Evolutionary conservation across 2,329 filamentous ascomycete genomes (phyloP), one percentile per base, ranked within the genome.

Genomic region (Colletotrichum sp.): DNA sequence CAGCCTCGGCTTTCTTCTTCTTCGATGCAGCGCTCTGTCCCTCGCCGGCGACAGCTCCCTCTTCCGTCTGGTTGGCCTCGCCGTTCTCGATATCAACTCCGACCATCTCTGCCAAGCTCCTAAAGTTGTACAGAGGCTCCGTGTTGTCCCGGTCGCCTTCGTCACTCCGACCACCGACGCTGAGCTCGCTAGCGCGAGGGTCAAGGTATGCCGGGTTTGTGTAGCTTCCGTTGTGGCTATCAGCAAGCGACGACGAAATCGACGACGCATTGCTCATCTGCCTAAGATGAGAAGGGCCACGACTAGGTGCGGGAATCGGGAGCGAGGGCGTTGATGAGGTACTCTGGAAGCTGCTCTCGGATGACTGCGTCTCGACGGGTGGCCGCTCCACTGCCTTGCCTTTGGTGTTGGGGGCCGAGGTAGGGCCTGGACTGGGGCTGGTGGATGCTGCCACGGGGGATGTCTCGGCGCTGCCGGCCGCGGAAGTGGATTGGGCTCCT

Each of bases 51-150:
- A 61, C 82, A 71, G 61, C 82, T 71, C 67, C 80, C 8, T 39
- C 80, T 74, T 83, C 78, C 70, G 77, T 61, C 71, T 81, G 81
- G 1, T 85, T 83, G 0, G 87, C 88, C 52, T 88, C 83, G 59
- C 86, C 83, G 3, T 87, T 86, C 68, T 92, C 90, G 39, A 92
- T 85, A 63, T 90, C 88, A 9, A 92, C 92, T 0, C 93, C 95
- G 34, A 98, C 95, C 83, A 98, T 95, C 77, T 95, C 95, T 3
- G 95, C 95, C 27, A 99, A 87, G 79, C 95, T 98, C 72, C 93
- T 90, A 82, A 98, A 98, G 83, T 98, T 98, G 85, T 98, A 97
- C 91, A 98, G 92, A 5, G 95, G 92, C 82, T 98, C 96, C 0
- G 89, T 86, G 6, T 89, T 87, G 29, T 90, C 89, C 8, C 87